These are phyloP conservation scores for Colletotrichum tropicale DNA, from an alignment of 2,329 filamentous ascomycete species.

Conservation along the genomic window DNA sequence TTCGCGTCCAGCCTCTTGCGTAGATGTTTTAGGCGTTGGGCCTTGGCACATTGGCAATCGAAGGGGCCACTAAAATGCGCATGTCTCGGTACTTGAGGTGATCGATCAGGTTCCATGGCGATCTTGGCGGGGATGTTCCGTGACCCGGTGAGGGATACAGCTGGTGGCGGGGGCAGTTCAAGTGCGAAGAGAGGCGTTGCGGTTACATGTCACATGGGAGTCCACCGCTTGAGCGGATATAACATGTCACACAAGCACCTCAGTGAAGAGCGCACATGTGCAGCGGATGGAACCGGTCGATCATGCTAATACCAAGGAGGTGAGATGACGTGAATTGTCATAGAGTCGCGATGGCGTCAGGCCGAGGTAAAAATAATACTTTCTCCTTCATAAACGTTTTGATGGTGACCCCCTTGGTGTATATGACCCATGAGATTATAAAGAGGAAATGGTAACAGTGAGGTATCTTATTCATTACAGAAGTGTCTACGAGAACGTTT, in stretches of 20 bases:
- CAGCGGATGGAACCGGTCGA: not conserved
- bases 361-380: not conserved
- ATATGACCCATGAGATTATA: accelerated
- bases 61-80: not conserved
- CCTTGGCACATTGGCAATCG: not conserved
- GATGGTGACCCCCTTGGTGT: accelerated
- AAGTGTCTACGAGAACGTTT: no score
- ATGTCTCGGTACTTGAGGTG: not conserved
- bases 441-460: no score
- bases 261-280: not conserved
- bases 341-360: not conserved
- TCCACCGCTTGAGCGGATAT: not conserved
- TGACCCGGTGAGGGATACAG: not conserved
- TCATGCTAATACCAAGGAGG: not conserved
- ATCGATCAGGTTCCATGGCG: not conserved
- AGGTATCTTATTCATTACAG: no score
- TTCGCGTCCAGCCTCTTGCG: not conserved
- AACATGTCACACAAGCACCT: not conserved
- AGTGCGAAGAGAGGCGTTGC: not conserved
- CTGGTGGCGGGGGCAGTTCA: not conserved
- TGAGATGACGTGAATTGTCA: not conserved
- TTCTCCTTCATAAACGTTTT: not conserved
- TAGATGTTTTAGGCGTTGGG: not conserved
- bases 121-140: not conserved
- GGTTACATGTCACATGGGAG: not conserved